These are phyloP conservation scores for Sphaerostilbella broomeana DNA, from an alignment of 2,329 filamentous ascomycete species.

Conservation along the genomic window DNA sequence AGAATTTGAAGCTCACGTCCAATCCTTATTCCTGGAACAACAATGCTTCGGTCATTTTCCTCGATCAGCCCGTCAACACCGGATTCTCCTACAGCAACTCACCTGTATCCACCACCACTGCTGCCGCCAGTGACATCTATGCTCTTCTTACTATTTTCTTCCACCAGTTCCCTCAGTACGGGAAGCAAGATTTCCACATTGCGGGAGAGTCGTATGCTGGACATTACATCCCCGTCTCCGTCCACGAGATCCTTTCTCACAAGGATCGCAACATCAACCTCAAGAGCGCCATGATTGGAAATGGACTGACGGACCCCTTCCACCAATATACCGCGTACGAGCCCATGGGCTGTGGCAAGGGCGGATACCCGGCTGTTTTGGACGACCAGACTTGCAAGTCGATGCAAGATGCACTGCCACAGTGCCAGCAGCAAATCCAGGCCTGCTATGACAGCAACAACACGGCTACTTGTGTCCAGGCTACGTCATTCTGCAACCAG, in stretches of 20 bases:
- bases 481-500: conserved; percentile 98
- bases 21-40: conserved; percentile 94
- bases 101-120: conserved; percentile 87
- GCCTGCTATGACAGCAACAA: conserved; percentile 90
- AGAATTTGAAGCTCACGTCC: conserved; percentile 74
- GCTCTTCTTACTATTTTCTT: conserved; percentile 97
- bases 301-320: conserved; percentile 87
- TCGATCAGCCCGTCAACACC: conserved; percentile 97
- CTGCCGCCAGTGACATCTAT: conserved; percentile 96
- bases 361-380: conserved; percentile 86
- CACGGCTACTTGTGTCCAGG: conserved; percentile 87
- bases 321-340: conserved; percentile 95
- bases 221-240: conserved; percentile 91
- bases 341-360: conserved; percentile 95
- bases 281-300: conserved; percentile 90
- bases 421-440: conserved; percentile 83
- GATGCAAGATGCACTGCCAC: conserved; percentile 89
- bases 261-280: conserved; percentile 98
- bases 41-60: conserved; percentile 98
- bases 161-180: conserved; percentile 96
- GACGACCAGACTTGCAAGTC: conserved; percentile 68
- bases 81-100: conserved; percentile 95
- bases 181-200: conserved; percentile 94
- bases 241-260: conserved; percentile 85
- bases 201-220: conserved; percentile 92